Evolutionary conservation across 441 rosid species (phyloP), one percentile per base, ranked within the genome.

Genomic region (Biscutella laevigata): DNA sequence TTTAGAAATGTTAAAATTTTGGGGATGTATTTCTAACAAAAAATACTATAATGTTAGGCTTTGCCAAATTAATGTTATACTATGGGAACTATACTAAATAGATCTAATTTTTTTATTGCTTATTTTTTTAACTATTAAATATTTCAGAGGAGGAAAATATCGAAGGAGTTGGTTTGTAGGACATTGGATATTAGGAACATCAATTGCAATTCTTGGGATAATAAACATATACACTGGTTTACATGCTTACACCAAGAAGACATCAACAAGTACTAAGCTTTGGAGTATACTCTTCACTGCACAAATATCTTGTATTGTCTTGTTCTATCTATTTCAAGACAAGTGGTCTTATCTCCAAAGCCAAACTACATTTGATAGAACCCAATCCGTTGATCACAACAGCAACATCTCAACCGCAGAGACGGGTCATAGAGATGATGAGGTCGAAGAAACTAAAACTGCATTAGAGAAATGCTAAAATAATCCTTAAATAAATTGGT

Each of bases 181-280:
- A 45, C 96, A 88, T 15, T 88, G 94, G 94, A 53, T 73, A 22
- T 43, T 77, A 24, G 96, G 94, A 67, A 82, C 78, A 24, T 44
- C 68, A 4, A 45, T 74, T 52, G 64, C 73, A 30, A 56, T 88
- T 3, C 77, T 88, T 52, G 94, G 88, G 68, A 64, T 82, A 10
- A 66, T 88, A 67, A 82, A 69, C 65, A 69, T 77, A 35, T 82
- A 77, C 56, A 79, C 86, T 21, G 94, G 91, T 37, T 64, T 88
- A 33, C 59, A 62, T 14, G 96, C 85, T 20, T 84, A 74, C 69
- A 74, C 72, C 30, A 53, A 68, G 34, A 88, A 76, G 75, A 80
- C 91, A 55, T 71, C 77, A 26, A 75, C 68, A 72, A 79, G 86
- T 51, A 67, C 63, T 65, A 63, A 63, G 55, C 27, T 74, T 42